Evolutionary conservation across 495 filamentous ascomycete genomes (phyloP).

Genomic region (Neurospora terricola): DNA sequence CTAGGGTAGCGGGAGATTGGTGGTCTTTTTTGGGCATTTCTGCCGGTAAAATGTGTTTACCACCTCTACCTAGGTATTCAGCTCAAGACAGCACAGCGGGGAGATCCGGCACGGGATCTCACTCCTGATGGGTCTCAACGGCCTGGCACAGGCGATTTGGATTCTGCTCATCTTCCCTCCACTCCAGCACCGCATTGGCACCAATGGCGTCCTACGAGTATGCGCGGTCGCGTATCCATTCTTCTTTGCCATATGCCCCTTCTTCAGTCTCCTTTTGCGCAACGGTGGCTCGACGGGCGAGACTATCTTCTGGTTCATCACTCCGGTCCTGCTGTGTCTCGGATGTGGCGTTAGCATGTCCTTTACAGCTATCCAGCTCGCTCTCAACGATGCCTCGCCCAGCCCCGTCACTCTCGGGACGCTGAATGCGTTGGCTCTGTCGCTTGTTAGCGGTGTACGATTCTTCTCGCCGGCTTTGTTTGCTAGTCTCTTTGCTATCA

Average conservation of each 20-base stretch:
- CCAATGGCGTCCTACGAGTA: slow-evolving; percentile 45
- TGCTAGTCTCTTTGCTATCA: slow-evolving; percentile 50
- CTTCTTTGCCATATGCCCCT: slow-evolving; percentile 42
- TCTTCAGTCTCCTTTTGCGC: slow-evolving; percentile 44
- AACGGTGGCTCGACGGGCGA: slow-evolving; percentile 15
- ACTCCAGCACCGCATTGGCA: slow-evolving; percentile 47
- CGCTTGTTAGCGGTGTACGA: slow-evolving; percentile 39
- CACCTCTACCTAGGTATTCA: background rate
- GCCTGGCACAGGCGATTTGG: slow-evolving; percentile 54
- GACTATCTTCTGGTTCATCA: slow-evolving; percentile 46
- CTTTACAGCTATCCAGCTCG: slow-evolving; percentile 58
- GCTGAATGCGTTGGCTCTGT: slow-evolving; percentile 54
- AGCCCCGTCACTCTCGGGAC: slow-evolving; percentile 48
- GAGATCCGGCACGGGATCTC: slow-evolving; percentile 33
- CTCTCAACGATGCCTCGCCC: slow-evolving; percentile 58
- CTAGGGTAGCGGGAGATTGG: background rate
- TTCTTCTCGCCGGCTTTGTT: slow-evolving; percentile 52
- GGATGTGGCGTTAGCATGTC: slow-evolving; percentile 57
- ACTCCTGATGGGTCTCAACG: slow-evolving; percentile 46
- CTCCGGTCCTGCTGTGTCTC: slow-evolving; percentile 27
- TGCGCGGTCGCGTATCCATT: slow-evolving; percentile 48
- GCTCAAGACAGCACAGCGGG: background rate
- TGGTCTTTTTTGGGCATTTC: background rate
- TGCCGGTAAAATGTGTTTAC: background rate
- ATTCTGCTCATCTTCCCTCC: slow-evolving; percentile 53